Base-by-base conservation (phyloP, 345 rosid species). In the Passiflora organensis region DNA sequence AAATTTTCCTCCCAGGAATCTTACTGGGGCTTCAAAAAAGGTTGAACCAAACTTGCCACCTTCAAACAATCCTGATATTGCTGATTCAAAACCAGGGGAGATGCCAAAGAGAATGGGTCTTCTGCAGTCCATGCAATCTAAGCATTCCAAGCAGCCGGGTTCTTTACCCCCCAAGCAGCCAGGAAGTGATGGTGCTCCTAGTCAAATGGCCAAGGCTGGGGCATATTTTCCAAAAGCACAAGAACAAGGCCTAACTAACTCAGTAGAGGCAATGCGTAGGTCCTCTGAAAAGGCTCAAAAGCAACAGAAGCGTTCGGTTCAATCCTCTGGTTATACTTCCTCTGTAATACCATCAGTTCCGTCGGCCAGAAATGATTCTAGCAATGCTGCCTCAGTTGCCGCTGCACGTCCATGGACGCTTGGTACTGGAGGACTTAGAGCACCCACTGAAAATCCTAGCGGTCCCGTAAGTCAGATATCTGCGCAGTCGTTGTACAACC, bases 381-480 rank as follows among this genome's bases (percentile, higher is more conserved):
- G 67, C 71, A 85, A 80, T 73, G 95, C 85, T 56, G 76, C 90
- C n/a, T n/a, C n/a, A 2, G 76, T 64, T 32, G 71, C 78, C 32
- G 96, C 90, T 58, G 86, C 96, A 42, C 64, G 87, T 23, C 91
- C 85, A 6, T 88, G 95, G 95, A 91, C 85, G 95, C 83, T 86
- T 50, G 96, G 93, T 46, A 79, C 85, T 25, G 88, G 79, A 55
- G 88, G 87, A 14, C 68, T 68, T 42, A 83, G 65, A 75, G 86
- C 70, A 53, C 51, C 72, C 1, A 45, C 55, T 17, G 96, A 85
- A 69, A 78, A 62, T 55, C 51, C 76, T 6, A 43, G 52, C 54
- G 36, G 69, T 21, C 74, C 59, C 17, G 86, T 74, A 60, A 71
- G 57, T 72, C 88, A 72, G 67, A 73, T 83, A 21, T 74, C 84